phyloP scores from a whole-genome alignment of 176 grass and related monocot species.

The Ensete glaucum region DNA sequence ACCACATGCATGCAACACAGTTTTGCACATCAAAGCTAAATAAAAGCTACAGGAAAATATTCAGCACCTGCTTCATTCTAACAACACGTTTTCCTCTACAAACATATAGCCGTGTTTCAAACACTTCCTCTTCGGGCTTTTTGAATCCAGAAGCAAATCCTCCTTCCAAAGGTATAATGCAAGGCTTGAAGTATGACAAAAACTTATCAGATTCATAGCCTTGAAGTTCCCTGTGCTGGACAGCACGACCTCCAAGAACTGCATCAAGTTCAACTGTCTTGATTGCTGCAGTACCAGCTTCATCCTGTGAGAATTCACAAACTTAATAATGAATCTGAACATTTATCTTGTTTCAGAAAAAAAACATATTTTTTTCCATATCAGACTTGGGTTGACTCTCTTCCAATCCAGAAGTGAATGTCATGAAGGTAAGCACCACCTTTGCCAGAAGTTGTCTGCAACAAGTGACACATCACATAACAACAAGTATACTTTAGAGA shows the following conservation, averaged over 20 bases:
- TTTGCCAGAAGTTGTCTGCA: constrained; percentile 34
- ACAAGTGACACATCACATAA: neutral
- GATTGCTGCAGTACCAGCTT: constrained; percentile 91
- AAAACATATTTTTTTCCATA: neutral
- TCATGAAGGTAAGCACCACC: constrained; percentile 37
- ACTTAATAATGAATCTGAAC: constrained; percentile 4
- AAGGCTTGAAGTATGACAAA: constrained; percentile 90
- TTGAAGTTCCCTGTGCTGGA: constrained; percentile 92
- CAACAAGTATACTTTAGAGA: neutral
- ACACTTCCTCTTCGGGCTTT: constrained; percentile 71
- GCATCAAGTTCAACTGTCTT: constrained; percentile 91
- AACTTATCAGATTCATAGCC: constrained; percentile 95
- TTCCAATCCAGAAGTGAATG: constrained; percentile 52
- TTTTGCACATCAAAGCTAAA: neutral
- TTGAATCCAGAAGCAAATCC: constrained; percentile 96
- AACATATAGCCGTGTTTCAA: constrained; percentile 70
- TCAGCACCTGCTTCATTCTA: constrained; percentile 80
- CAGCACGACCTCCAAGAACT: constrained; percentile 84
- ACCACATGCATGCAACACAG: neutral
- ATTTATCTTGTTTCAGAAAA: neutral
- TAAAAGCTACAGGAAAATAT: constrained; percentile 5
- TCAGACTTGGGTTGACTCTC: constrained; percentile 39
- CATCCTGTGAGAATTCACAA: constrained; percentile 51
- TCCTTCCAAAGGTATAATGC: constrained; percentile 96
- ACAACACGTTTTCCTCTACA: constrained; percentile 90